Conservation (phyloP, 768 basidiomycete species). For the Pulveroboletus sp. region DNA sequence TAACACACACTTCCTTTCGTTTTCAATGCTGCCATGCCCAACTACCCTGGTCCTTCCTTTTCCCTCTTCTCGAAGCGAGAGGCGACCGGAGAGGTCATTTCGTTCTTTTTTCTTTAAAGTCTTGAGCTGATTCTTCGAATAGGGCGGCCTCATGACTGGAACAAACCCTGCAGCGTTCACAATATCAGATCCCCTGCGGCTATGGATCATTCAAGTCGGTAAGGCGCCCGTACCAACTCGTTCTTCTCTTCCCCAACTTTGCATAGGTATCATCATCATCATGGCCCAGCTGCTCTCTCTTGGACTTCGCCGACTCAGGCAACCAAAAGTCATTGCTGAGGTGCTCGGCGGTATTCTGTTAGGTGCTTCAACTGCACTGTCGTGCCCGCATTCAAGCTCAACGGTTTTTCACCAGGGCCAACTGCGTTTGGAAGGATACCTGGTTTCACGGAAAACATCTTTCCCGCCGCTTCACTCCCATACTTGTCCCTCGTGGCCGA, state of each 20-base stretch:
- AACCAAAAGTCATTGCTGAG: conserved; percentile 84
- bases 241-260: neutral
- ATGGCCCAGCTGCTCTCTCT: conserved; percentile 74
- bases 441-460: conserved; percentile 82
- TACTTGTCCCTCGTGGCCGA: conserved; percentile 87
- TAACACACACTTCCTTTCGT: no score
- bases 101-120: neutral
- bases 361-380: conserved; percentile 48
- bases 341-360: conserved; percentile 87
- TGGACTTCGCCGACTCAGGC: conserved; percentile 63
- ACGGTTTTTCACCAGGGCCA: conserved; percentile 25
- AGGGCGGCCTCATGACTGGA: conserved; percentile 77
- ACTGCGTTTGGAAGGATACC: conserved; percentile 79
- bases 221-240: conserved; percentile 17
- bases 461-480: conserved; percentile 66
- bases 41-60: no score
- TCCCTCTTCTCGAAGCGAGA: conserved; percentile 3
- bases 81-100: conserved; percentile 20
- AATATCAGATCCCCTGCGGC: conserved; percentile 60
- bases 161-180: conserved; percentile 69
- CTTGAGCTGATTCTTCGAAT: neutral
- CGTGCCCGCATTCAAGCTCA: neutral
- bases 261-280: conserved; percentile 72
- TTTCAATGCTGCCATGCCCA: no score
- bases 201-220: conserved; percentile 83